Base-by-base conservation (phyloP, 176 grass and related monocot genomes). In the Puccinellia tenuiflora region DNA sequence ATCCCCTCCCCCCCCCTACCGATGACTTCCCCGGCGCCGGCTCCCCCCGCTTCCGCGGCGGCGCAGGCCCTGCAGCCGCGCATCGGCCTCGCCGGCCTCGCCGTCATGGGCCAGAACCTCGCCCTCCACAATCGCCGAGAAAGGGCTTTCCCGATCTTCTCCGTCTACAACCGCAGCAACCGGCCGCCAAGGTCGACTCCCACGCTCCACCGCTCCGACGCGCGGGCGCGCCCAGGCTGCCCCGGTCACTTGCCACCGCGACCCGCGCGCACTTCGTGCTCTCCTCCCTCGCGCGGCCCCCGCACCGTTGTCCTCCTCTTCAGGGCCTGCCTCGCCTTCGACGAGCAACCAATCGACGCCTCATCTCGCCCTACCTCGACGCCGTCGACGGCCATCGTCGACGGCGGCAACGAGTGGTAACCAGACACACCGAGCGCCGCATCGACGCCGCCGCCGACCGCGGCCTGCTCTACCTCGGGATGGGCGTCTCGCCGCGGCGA, bases 81-180 rank as follows among this genome's bases (percentile, higher is more conserved):
- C 57, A 96, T 99, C 87, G 93, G 93, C 21, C 88, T 99, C 2
- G 87, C 96, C 2, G 91, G 93, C 17, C 87, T 99, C 53, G 96
- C 91, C 17, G 92, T 92, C 80, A 98, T 98, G 96, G 93, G 91
- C 45, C 96, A 99, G 87, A 99, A 92, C 78, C 91, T 99, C 34
- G 93, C 96, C 1, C 89, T 99, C 76, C 96, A 99, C 87, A 93
- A 93, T 99, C 80, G 91, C 93, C 16, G 96, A 99, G 77, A 99
- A 99, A 87, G 69, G 96, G 93, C 4, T 99, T 99, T 96, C 74
- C 89, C 96, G 39, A 92, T 99, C 91, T 96, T 99, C 91, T 96
- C 91, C 40, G 89, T 96, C 69, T 99, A 99, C 89, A 99, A 99
- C 83, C 89, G 96, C 77, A 96, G 93, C 7, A n/a, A n/a, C n/a